phyloP scores from a whole-genome alignment of 805 yeast genomes.

The Saturnispora ahearnii region DNA sequence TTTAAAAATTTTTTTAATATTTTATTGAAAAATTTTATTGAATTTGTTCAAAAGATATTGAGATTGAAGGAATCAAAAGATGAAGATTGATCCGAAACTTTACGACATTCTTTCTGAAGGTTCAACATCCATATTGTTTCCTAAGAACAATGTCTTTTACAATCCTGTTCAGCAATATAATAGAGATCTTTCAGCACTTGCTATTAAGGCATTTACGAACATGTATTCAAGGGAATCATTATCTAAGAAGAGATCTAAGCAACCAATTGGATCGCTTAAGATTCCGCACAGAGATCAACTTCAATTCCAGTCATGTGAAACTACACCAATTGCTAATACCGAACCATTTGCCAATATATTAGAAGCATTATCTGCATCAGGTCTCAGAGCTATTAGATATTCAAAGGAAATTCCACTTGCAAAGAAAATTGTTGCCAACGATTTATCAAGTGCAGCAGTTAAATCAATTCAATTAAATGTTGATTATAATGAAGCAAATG shows the following conservation, averaged over 20 bases:
- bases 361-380: constrained; percentile 93
- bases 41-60: background rate
- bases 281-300: constrained; percentile 14
- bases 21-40: background rate
- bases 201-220: constrained; percentile 80
- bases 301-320: constrained; percentile 12
- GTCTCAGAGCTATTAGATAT: constrained; percentile 86
- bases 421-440: constrained; percentile 76
- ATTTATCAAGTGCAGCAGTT: constrained; percentile 79
- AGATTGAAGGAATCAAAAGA: background rate
- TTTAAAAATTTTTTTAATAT: constrained; percentile 1
- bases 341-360: constrained; percentile 55
- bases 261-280: constrained; percentile 13
- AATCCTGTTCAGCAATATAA: constrained; percentile 96
- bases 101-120: constrained; percentile 55
- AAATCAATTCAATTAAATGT: constrained; percentile 66
- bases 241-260: constrained; percentile 23
- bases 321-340: constrained; percentile 8
- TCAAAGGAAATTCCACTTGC: constrained; percentile 83
- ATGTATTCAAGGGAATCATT: constrained; percentile 36
- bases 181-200: constrained; percentile 79
- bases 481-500: constrained; percentile 49
- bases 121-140: constrained; percentile 69
- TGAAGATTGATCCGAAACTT: constrained; percentile 17
- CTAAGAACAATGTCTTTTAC: constrained; percentile 84